Evolutionary conservation across 805 yeast species (phyloP).

Genomic region (Saccharomycopsis guyanensis): DNA sequence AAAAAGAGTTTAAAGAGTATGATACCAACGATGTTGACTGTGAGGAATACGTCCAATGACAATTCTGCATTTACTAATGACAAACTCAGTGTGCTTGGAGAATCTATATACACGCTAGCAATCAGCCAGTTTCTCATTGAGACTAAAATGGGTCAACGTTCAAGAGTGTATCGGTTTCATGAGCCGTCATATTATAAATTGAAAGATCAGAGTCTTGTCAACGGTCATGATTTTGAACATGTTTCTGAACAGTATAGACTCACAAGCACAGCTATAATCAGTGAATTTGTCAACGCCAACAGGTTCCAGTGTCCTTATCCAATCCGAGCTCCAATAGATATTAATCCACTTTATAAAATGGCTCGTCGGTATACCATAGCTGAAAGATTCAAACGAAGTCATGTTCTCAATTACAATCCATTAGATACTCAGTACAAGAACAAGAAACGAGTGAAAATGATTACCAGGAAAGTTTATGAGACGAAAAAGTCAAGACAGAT

Average conservation of each 20-base stretch:
- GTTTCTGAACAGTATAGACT: not conserved
- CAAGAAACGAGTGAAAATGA: not conserved
- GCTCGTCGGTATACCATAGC: not conserved
- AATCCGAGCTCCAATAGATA: not conserved
- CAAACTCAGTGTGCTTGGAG: not conserved
- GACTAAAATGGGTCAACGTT: not conserved
- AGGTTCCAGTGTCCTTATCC: not conserved
- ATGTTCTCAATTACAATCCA: not conserved
- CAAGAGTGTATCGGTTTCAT: constrained; percentile 2
- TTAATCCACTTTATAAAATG: not conserved
- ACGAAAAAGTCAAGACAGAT: not conserved
- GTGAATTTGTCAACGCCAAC: not conserved
- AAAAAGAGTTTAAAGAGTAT: too few relatives aligned
- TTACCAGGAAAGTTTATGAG: not conserved
- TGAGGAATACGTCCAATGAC: too few relatives aligned
- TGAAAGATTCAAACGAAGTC: not conserved
- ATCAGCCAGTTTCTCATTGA: not conserved
- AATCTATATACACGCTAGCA: not conserved
- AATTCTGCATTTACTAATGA: too few relatives aligned
- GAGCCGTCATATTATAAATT: constrained; percentile 1
- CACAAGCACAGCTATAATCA: not conserved
- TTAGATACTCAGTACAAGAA: not conserved
- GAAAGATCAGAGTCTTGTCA: constrained; percentile 1
- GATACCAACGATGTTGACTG: too few relatives aligned
- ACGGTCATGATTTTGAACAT: not conserved